These are phyloP conservation scores for Thielaviopsis musarum DNA, from an alignment of 2,329 filamentous ascomycete species.

Conservation along the genomic window DNA sequence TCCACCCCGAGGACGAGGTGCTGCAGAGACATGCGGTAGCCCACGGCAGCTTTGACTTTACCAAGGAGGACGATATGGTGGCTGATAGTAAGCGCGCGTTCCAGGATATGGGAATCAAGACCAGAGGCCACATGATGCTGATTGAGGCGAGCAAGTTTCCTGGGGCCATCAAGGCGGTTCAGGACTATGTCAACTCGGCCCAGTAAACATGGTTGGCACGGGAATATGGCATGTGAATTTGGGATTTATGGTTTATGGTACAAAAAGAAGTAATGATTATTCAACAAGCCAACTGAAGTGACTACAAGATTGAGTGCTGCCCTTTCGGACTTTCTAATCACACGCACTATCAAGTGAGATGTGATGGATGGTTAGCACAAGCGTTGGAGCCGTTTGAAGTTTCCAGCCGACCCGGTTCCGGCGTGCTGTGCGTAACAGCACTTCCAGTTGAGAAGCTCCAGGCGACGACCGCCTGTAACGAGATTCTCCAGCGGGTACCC, in stretches of 20 bases:
- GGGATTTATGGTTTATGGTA: not conserved
- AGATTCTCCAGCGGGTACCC: not conserved
- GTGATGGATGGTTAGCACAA: no score
- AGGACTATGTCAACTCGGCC: conserved; percentile 50
- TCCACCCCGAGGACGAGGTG: conserved; percentile 91
- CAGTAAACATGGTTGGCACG: not conserved
- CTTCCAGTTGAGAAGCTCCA: no score
- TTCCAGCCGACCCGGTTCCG: no score
- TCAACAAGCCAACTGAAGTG: not conserved
- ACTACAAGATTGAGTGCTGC: no score
- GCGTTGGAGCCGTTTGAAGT: no score
- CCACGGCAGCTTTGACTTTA: conserved; percentile 57
- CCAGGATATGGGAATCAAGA: conserved; percentile 77
- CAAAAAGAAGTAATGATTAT: not conserved
- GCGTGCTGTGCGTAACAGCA: no score
- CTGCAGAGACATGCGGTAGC: conserved; percentile 60
- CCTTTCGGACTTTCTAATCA: no score
- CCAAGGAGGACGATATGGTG: conserved; percentile 61
- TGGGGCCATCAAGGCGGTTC: conserved; percentile 56
- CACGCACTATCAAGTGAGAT: no score
- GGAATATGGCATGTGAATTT: not conserved
- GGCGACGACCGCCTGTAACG: not conserved
- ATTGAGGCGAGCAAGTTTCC: conserved; percentile 68
- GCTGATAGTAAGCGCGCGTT: conserved; percentile 90
- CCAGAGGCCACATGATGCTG: conserved; percentile 69